A percentile compares a stretch with the other conserved stretches of the same genome.
These are phyloP conservation scores for Infundibulicybe gibba DNA, from an alignment of 768 basidiomycete genomes.

Conservation along the genomic window DNA sequence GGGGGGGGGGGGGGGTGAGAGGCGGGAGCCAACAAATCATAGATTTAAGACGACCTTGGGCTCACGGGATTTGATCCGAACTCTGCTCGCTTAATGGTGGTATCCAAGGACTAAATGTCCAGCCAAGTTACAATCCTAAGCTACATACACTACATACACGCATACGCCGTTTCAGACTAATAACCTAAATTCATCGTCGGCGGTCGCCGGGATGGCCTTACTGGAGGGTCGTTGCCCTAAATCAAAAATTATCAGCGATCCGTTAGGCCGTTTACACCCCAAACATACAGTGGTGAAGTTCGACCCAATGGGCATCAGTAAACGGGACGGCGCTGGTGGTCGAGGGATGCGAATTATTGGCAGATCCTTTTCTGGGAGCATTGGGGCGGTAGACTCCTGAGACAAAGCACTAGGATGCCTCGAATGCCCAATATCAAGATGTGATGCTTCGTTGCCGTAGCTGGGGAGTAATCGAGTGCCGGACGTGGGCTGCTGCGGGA, in stretches of 20 bases:
- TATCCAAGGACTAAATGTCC: no score
- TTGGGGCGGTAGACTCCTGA: conserved; percentile 19
- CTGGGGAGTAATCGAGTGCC: conserved; percentile 36
- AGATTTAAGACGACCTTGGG: no score
- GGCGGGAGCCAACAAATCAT: no score
- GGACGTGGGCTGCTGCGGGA: conserved; percentile 9
- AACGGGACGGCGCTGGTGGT: background rate
- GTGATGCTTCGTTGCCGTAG: conserved; percentile 27
- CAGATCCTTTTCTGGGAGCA: conserved; percentile 13
- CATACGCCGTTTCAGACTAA: no score
- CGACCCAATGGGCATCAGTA: background rate
- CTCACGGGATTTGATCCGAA: no score
- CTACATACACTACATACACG: no score
- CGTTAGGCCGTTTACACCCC: background rate
- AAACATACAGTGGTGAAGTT: conserved; percentile 8
- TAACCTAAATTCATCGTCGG: conserved; percentile 18
- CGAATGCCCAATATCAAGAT: conserved; percentile 11
- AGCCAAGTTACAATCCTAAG: no score
- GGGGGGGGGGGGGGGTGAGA: no score
- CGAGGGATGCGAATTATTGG: conserved; percentile 11
- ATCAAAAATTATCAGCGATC: conserved; percentile 9
- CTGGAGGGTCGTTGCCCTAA: conserved; percentile 15
- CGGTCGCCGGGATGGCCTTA: conserved; percentile 25
- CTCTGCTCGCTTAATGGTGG: no score
- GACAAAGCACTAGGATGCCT: conserved; percentile 17